Evolutionary conservation across 2,329 filamentous ascomycete genomes (phyloP), one percentile per base, ranked within the genome.

Genomic region (Claviceps spartinae): DNA sequence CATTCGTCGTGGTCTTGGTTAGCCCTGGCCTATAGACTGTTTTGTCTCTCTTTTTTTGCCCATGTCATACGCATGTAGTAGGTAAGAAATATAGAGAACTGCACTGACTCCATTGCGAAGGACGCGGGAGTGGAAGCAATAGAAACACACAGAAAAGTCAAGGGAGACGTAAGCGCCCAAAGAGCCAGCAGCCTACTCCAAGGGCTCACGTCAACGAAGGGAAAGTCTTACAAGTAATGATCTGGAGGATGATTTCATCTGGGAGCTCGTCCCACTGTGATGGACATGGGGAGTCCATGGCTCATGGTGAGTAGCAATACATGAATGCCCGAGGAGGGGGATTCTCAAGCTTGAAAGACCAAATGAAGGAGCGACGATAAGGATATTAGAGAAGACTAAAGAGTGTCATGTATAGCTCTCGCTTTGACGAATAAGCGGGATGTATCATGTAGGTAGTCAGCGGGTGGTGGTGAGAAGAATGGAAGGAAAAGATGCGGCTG

Each of bases 191-290:
- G 38, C 16, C 9, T 7, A 20, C 24, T 7, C 42, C 43, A 11
- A 22, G 8, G 6, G n/a, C 43, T 30, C 26, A 47, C 7, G 5
- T 34, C 30, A 11, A 1, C 26, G 3, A 16, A 2, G 14, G 43
- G 3, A 7, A 34, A 41, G 48, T 48, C 79, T 70, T 70, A 84
- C 81, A 79, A 58, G 74, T 73, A 54, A 83, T 67, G 57, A 85
- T 78, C 60, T 83, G 76, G 55, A 81, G 71, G 53, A 84, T 63
- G 56, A 85, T 76, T 69, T 85, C 82, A 64, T 78, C 73, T 41
- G 82, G 82, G 56, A 85, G 75, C 59, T 70, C 71, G 57, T 79
- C 72, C 64, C 62, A 67, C 52, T 57, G 57, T 51, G 57, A 55
- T 34, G 57, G 54, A 51, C 54, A 56, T 51, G 52, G 50, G 41